phyloP scores from a whole-genome alignment of 208 protist genomes.

The Trypanosomatidae sp. region DNA sequence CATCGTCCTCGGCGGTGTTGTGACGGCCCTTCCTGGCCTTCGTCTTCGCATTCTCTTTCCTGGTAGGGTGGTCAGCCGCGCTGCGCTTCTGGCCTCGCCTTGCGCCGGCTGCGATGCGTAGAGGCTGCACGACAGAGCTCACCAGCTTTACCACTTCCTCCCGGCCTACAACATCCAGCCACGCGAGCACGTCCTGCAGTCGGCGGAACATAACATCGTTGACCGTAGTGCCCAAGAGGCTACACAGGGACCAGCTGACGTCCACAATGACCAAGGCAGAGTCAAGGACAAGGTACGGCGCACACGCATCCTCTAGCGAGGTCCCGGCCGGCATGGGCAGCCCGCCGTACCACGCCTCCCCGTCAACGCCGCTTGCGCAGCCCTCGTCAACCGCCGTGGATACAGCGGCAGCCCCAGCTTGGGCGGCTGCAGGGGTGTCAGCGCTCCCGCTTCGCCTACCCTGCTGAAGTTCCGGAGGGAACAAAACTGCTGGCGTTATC shows the following conservation, averaged over 20 bases:
- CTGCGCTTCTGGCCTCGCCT: neutral
- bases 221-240: constrained; percentile 39
- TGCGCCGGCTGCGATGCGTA: neutral
- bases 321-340: neutral
- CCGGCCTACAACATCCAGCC: constrained; percentile 47
- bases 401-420: neutral
- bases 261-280: constrained; percentile 42
- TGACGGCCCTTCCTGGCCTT: neutral
- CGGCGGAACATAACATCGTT: constrained; percentile 32
- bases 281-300: constrained; percentile 44
- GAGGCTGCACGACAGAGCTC: neutral
- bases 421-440: neutral
- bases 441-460: neutral
- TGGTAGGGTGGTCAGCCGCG: neutral
- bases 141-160: constrained; percentile 12
- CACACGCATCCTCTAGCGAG: constrained; percentile 33
- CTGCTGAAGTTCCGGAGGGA: neutral
- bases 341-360: neutral
- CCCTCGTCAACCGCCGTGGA: neutral
- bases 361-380: neutral
- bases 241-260: constrained; percentile 46
- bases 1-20: neutral
- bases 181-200: constrained; percentile 37
- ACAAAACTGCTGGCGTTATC: neutral
- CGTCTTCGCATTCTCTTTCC: neutral